A percentile compares a stretch with the other conserved stretches of the same genome.
Evolutionary conservation across 371 early-diverging fungal species (phyloP).

Genomic region (Neoconidiobolus thromboides): DNA sequence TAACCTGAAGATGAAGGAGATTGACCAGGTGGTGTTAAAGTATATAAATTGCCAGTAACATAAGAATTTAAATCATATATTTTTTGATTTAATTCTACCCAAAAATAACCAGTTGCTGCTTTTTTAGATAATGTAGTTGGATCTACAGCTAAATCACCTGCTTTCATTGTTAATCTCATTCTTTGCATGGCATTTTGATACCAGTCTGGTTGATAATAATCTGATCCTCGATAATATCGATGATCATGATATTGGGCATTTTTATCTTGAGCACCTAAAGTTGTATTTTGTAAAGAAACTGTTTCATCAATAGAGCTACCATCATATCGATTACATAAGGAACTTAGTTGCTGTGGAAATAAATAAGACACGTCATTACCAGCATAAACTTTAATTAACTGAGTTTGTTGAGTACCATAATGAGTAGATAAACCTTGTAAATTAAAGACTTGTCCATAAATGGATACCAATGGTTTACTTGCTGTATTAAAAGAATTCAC

Average conservation of each 20-base stretch:
- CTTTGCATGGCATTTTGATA: conserved; percentile 42
- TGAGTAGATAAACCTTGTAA: conserved; percentile 18
- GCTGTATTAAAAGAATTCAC: conserved; percentile 21
- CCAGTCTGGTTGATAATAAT: conserved; percentile 23
- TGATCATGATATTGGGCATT: conserved; percentile 32
- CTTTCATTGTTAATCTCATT: conserved; percentile 27
- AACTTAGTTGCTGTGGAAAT: conserved; percentile 53
- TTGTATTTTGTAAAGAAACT: conserved; percentile 17
- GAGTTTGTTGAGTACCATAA: conserved; percentile 21
- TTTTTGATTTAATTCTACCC: conserved; percentile 44
- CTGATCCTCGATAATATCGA: conserved; percentile 14
- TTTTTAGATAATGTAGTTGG: conserved; percentile 21
- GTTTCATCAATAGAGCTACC: conserved; percentile 21
- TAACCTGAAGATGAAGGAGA: conserved; percentile 18
- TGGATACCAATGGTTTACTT: conserved; percentile 30
- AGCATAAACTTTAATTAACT: conserved; percentile 21
- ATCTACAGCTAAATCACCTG: conserved; percentile 39
- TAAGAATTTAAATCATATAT: conserved; percentile 63
- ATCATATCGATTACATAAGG: conserved; percentile 23
- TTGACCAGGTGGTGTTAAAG: conserved; percentile 8
- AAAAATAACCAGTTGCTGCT: conserved; percentile 23
- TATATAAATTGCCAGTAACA: conserved; percentile 20
- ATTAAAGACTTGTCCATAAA: conserved; percentile 58
- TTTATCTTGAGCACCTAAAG: conserved; percentile 12
- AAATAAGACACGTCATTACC: conserved; percentile 43